A percentile compares a stretch with the other conserved stretches of the same genome.
Evolutionary conservation across 352 stramenopile genomes (phyloP).

Genomic region (Phytophthora crassamura): DNA sequence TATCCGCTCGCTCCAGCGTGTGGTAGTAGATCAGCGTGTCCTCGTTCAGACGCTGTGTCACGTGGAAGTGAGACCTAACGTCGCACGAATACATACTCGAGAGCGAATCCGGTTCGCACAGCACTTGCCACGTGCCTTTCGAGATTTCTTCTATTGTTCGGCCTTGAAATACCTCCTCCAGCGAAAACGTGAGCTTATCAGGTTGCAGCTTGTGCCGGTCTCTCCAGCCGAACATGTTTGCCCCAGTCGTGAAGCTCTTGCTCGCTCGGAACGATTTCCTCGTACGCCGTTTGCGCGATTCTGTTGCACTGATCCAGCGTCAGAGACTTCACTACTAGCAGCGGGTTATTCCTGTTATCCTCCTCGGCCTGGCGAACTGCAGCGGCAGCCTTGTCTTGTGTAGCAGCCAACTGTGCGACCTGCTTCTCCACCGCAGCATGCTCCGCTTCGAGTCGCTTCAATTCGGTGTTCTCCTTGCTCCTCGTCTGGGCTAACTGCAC

Average conservation of each 20-base stretch:
- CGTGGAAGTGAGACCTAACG: slow-evolving; percentile 57
- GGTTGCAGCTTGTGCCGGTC: slow-evolving; percentile 48
- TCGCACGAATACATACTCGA: slow-evolving; percentile 48
- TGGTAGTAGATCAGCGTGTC: slow-evolving; percentile 67
- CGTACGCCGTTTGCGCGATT: slow-evolving; percentile 47
- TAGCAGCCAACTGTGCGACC: slow-evolving; percentile 40
- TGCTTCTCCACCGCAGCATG: slow-evolving; percentile 56
- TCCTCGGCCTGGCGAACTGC: slow-evolving; percentile 39
- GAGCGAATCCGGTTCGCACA: slow-evolving; percentile 46
- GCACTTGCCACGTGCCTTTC: slow-evolving; percentile 41
- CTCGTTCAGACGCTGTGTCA: slow-evolving; percentile 63
- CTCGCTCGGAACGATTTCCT: slow-evolving; percentile 57
- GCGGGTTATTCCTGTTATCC: slow-evolving; percentile 41
- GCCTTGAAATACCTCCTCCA: slow-evolving; percentile 58
- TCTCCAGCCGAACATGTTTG: slow-evolving; percentile 63
- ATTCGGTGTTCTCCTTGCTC: slow-evolving; percentile 56
- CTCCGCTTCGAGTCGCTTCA: slow-evolving; percentile 49
- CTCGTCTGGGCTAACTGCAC: slow-evolving; percentile 53
- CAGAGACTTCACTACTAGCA: slow-evolving; percentile 41
- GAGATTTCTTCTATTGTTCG: slow-evolving; percentile 40
- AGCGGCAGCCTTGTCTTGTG: slow-evolving; percentile 45
- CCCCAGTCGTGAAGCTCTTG: slow-evolving; percentile 49
- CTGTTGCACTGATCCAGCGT: slow-evolving; percentile 39
- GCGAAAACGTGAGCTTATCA: slow-evolving; percentile 57
- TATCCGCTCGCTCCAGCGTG: slow-evolving; percentile 51